Base-by-base conservation (phyloP, 768 basidiomycete genomes). In the Suillus cothurnatus region DNA sequence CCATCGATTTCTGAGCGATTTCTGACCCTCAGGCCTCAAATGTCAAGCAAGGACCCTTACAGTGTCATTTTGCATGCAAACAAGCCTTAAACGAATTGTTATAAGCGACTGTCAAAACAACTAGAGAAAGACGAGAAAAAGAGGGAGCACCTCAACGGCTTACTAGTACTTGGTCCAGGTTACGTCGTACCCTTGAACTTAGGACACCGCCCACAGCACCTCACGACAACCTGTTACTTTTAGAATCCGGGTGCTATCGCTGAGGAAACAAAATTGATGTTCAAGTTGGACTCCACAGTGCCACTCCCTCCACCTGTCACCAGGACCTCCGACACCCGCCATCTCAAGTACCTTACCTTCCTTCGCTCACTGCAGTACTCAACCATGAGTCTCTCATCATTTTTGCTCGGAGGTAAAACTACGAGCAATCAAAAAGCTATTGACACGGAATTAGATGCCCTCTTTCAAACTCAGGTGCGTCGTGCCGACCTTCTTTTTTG, bases 361-460 rank as follows among this genome's bases (percentile, higher is more conserved):
- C 31, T n/a, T 55, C 53, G 7, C 49, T 26, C 14, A 15, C 23
- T 26, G 7, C 23, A 12, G 49, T 15, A 6, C 49, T 50, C 32
- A 32, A 26, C 6, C 61, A 88, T 89, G 87, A 86, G 84, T 71
- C 82, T 89, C 28, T 78, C 87, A 23, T 82, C 85, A 1, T 74
- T 89, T 55, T 80, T 90, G 0, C 73, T 88, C 21, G 70, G 71
- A n/a, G 43, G 68, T 41, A 69, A 67, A 41, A 61, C 69, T 31
- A 77, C 81, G 38, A 74, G 75, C 14, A 80, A 77, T 57, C 75
- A 73, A 8, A 79, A 79, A 58, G 73, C 72, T 7, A 77, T 88
- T 39, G 90, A 92, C 70, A 76, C 76, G 4, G 89, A 89, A 55
- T 80, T 93, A 11, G 88, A 91, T 70, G 80, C 82, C 31, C 70